Evolutionary conservation across 495 filamentous ascomycete genomes (phyloP), one percentile per base, ranked within the genome.

Genomic region (Collariella sp.): DNA sequence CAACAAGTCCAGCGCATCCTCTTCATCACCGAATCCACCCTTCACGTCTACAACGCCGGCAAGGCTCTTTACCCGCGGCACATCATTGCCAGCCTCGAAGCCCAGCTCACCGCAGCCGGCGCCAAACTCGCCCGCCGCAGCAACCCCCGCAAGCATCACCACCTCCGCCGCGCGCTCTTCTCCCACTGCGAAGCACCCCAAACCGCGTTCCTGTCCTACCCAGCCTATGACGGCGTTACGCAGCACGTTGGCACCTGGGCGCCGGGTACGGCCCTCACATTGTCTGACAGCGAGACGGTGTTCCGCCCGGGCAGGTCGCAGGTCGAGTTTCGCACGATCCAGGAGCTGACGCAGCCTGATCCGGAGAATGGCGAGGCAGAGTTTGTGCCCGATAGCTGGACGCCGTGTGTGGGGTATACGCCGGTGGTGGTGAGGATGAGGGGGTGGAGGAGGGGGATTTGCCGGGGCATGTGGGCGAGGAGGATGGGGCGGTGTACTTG

Each of bases 261-360:
- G 7, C 52, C 52, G 4, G 52, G 52, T 13, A 48, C 53, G 13
- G 48, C 20, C 11, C 26, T 43, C 9, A 15, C 39, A 10, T 11
- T 35, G 11, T 13, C n/a, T 5, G 22, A 34, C 9, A 1, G 9
- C 18, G 29, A 16, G 6, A 40, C 35, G 4, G 7, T 33, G 0
- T 46, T 35, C 16, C 18, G 15, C 2, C 50, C 43, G 12, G 58
- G 54, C 49, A 39, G 54, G 15, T 44, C 58, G 40, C 58, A 61
- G 51, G 24, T 61, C 42, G 58, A 57, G 51, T 61, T 61, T 44
- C 54, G 58, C 33, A 61, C 50, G 12, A 57, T 61, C 29, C 58
- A 61, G 50, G 58, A 61, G 42, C 50, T 61, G 29, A 46, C 47
- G 33, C 41, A 46, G 46, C 54, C 50, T 2, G 58, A 61, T 12